Base-by-base conservation (phyloP, 148 eudicot species). In the Vaccinium vitisidaea region DNA sequence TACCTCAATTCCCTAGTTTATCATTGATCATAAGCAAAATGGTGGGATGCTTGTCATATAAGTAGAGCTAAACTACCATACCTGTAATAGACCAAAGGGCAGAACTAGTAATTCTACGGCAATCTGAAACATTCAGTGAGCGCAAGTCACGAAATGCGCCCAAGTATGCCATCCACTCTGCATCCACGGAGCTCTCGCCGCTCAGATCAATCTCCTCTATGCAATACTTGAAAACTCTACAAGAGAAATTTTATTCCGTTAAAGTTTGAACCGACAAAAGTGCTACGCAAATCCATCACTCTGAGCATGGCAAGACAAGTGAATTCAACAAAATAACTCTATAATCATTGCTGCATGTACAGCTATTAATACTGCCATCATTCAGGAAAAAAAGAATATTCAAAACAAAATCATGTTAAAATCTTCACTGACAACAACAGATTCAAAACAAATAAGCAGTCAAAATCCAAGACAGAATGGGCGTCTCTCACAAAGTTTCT, bases 111-210 rank as follows among this genome's bases (percentile, higher is more conserved):
- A 97, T 86, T 77, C 89, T 89, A 63, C 77, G 85, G 89, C 99
- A 97, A 79, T 90, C 95, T 30, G 98, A 92, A 54, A 97, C 75
- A 77, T 89, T 93, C 53, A 97, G 88, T 5, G 93, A 92, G 56
- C 79, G 84, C 91, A 97, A 82, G 86, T 92, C 88, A 1, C 82
- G 86, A 88, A 91, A 95, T 80, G 90, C 97, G 59, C 99, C 98
- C 48, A 97, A 71, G 86, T 97, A 97, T 2, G 96, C 98, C 90
- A 94, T 90, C 99, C 99, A 97, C 86, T 97, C 98, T 5, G 91
- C 95, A 91, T 97, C 98, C 83, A 97, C 98, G 21, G 83, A 89
- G 86, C 78, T 91, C 90, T 94, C 92, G n/a, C 98, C 93, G 27
- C 90, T 92, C 53, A 95, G 83, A 88, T 97, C 94, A 79, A 94